Evolutionary conservation across 2,329 filamentous ascomycete species (phyloP).

Genomic region (Macrophomina phaseolina): DNA sequence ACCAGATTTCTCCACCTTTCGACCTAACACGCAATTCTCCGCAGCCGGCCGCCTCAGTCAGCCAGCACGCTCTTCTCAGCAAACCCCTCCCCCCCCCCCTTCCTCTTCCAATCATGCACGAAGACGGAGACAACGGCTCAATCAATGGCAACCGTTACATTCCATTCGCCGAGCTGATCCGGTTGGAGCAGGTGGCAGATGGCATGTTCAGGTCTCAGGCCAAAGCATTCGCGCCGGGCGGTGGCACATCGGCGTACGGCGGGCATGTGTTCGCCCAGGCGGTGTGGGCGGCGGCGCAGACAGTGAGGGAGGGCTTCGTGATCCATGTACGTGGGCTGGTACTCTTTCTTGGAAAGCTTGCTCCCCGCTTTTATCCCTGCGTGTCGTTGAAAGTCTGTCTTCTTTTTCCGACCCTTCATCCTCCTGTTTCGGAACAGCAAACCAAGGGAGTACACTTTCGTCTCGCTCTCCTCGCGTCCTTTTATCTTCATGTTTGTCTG

Average conservation of each 20-base stretch:
- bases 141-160: constrained; percentile 31
- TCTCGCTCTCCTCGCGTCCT: no score
- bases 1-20: constrained; percentile 17
- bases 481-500: constrained; percentile 17
- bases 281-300: constrained; percentile 62
- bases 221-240: constrained; percentile 51
- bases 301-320: constrained; percentile 56
- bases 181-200: constrained; percentile 46
- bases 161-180: constrained; percentile 49
- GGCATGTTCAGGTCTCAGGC: constrained; percentile 48
- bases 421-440: background rate
- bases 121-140: constrained; percentile 4
- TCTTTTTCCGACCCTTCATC: background rate
- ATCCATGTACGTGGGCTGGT: constrained; percentile 53
- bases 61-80: constrained; percentile 17
- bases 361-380: no score
- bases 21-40: background rate
- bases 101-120: constrained; percentile 5
- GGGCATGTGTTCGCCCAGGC: constrained; percentile 65
- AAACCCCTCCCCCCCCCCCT: background rate
- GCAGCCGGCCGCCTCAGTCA: constrained; percentile 1
- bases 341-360: background rate
- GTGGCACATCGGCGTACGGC: constrained; percentile 55
- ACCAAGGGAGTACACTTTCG: no score
- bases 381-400: background rate